phyloP scores from a whole-genome alignment of 306 rosid genomes.

The Inga laurina region DNA sequence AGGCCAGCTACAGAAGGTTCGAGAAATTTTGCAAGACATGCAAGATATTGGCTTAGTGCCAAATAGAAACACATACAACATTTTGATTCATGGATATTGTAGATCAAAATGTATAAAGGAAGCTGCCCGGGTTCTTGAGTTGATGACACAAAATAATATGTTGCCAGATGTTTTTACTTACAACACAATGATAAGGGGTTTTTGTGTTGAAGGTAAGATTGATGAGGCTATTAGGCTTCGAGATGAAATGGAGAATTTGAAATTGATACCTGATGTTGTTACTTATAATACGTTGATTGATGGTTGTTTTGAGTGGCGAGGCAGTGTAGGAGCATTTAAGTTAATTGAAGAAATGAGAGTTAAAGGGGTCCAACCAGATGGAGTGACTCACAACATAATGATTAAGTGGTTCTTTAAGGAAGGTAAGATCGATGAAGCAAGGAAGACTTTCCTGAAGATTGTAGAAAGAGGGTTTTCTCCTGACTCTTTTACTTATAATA shows the following conservation, averaged over 20 bases:
- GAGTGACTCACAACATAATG: constrained; percentile 70
- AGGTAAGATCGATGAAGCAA: constrained; percentile 72
- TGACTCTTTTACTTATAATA: constrained; percentile 70
- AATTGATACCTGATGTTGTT: constrained; percentile 66
- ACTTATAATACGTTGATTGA: constrained; percentile 87
- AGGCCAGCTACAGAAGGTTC: constrained; percentile 54
- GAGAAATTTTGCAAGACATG: constrained; percentile 69
- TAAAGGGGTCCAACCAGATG: constrained; percentile 62
- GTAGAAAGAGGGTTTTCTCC: constrained; percentile 71
- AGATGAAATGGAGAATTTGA: constrained; percentile 70
- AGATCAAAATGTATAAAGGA: constrained; percentile 74
- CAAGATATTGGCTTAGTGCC: constrained; percentile 59
- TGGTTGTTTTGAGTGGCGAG: constrained; percentile 56
- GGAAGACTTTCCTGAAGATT: constrained; percentile 48
- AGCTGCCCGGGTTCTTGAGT: constrained; percentile 62
- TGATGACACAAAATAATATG: constrained; percentile 55
- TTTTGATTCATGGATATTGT: constrained; percentile 84
- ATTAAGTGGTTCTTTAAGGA: constrained; percentile 85
- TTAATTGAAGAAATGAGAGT: constrained; percentile 65
- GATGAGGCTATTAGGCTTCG: constrained; percentile 70
- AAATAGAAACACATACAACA: constrained; percentile 60
- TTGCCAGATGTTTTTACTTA: constrained; percentile 84
- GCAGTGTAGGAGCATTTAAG: constrained; percentile 44
- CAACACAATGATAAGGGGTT: constrained; percentile 67
- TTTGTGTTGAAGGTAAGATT: constrained; percentile 70